Evolutionary conservation across 208 protist genomes (phyloP), one percentile per base, ranked within the genome.

Genomic region (Trypanosomatidae sp.): DNA sequence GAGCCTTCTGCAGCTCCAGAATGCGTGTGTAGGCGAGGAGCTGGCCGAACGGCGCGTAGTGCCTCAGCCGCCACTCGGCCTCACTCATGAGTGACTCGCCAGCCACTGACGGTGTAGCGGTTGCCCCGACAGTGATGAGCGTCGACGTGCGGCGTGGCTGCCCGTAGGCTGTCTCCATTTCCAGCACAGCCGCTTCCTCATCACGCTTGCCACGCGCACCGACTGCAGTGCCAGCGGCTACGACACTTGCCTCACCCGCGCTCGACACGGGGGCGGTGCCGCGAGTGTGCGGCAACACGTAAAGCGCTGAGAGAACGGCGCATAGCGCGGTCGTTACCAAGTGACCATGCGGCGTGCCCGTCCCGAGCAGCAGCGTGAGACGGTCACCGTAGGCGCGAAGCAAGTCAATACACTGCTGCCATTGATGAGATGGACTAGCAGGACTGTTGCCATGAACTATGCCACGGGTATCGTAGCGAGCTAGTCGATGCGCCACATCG

Each of bases 1-100:
- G 88, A n/a, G 85, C 69, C 36, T 66, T 69, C 69, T 91, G 69
- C 19, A 92, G 80, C 22, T 76, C 55, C 1, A 71, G 46, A 13
- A 93, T 39, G 12, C 79, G 62, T 15, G 84, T 49, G 58, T 70
- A 66, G 67, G 68, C 68, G 30, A 93, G 79, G n/a, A 95, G 66
- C 44, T 82, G 83, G 13, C 91, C 91, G 44, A 93, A 72, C 6
- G 91, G 91, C 1, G 87, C 77, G 77, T 88, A 93, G 62, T 85
- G 75, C 52, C 72, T 76, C 43, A 83, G 52, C 12, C 77, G 75
- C 90, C 90, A 95, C 64, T 86, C 81, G 49, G 28, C 60, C 33
- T 93, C 89, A 0, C n/a, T 43, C 30, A 74, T 65, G 43, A 55
- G 36, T 28, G 36, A 41, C 9, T 82, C 76, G 15, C 47, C 39